Base-by-base conservation (phyloP, 345 rosid genomes). In the Lepidium aucheri region DNA sequence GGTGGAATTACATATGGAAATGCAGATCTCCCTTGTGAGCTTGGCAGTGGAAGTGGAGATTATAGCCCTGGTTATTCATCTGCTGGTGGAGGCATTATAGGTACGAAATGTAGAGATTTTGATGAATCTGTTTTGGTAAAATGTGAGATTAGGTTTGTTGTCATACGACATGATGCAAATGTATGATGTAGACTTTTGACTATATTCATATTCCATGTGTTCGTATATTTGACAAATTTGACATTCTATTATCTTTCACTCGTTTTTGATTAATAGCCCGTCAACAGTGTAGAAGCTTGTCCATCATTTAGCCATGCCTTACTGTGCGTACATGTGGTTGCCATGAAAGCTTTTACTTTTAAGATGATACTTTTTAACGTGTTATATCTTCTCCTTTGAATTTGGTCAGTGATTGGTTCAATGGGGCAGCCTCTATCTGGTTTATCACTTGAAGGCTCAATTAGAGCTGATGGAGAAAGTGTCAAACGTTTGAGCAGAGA, bases 1-100 rank as follows among this genome's bases (percentile, higher is more conserved):
- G 99, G 99, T 71, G 99, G 98, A 53, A 72, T 76, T 63, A 79
- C 94, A 11, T 95, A 95, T 81, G 99, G 99, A 67, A 78, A 83
- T 80, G 80, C 78, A 49, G 79, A 84, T 69, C 78, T 91, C 74
- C 99, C 99, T 46, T 95, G 99, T 75, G 98, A 91, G 79, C 98
- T 85, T 81, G 99, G 99, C 70, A 95, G 99, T 81, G 99, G 99
- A 81, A 95, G 99, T 80, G 99, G 99, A 57, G 81, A 82, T 43
- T 85, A 81, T 71, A 83, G 78, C 68, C 76, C 77, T 2, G 67
- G 70, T 73, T 77, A 77, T 73, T 81, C 86, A 34, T 82, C 96
- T 74, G 68, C 97, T 30, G 99, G 99, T 36, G 99, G 99, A 72
- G 99, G 99, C 41, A 81, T 89, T 65, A 75, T 95, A 79, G 94